Percentiles rank a stretch among this genome's conserved stretches.
phyloP scores from a whole-genome alignment of 2,329 filamentous ascomycete genomes.

The Nigrospora osmanthi region DNA sequence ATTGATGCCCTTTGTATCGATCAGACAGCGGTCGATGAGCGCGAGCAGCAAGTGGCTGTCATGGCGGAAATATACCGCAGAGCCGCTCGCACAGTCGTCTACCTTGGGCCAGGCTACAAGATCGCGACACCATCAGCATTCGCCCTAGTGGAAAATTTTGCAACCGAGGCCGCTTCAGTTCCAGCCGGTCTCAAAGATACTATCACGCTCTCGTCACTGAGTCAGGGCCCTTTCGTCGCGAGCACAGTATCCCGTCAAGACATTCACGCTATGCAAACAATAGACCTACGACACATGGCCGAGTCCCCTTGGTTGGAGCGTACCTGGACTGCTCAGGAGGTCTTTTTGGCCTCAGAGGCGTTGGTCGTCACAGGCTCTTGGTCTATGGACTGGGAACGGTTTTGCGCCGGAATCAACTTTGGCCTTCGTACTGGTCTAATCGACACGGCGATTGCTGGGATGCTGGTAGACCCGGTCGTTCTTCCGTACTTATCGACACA shows the following conservation, averaged over 20 bases:
- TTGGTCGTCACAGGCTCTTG: conserved; percentile 1
- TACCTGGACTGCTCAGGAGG: conserved; percentile 7
- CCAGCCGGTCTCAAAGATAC: too few relatives aligned
- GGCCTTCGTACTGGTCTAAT: conserved; percentile 4
- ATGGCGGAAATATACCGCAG: conserved; percentile 6
- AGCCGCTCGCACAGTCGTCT: conserved; percentile 1
- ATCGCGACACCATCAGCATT: background rate
- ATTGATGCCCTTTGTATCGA: conserved; percentile 9
- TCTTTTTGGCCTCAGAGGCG: conserved; percentile 4
- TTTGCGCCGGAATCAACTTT: conserved; percentile 3
- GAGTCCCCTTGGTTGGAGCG: conserved; percentile 3
- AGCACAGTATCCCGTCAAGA: background rate
- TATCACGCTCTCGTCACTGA: background rate
- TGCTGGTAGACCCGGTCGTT: background rate
- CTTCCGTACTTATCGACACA: background rate
- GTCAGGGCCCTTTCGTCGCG: background rate
- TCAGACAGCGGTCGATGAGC: conserved; percentile 1
- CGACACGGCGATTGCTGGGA: background rate
- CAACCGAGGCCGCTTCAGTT: background rate
- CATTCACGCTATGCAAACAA: background rate
- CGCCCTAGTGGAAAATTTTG: background rate
- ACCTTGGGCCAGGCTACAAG: background rate
- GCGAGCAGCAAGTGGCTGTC: background rate
- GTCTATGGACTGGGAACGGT: conserved; percentile 3
- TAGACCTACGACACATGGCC: conserved; percentile 1